Percentiles rank a stretch among this genome's conserved stretches.
Conservation (phyloP, 225 moss, liverwort and hornwort genomes). For the Bryum argenteum region DNA sequence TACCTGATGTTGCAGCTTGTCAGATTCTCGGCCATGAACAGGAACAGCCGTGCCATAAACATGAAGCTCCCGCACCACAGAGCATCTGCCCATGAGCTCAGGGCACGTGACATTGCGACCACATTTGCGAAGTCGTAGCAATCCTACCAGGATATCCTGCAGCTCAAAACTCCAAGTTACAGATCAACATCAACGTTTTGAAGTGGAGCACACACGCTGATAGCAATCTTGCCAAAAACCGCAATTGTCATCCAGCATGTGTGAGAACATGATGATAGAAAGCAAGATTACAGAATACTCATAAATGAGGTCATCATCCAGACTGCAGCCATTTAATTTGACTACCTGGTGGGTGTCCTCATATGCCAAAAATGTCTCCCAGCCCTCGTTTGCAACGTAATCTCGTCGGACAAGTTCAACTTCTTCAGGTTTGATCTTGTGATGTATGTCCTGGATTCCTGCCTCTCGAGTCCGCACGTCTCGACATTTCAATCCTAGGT, state of each 20-base stretch:
- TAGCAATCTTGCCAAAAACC: background rate
- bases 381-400: slow-evolving; percentile 95
- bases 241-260: background rate
- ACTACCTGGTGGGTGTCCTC: slow-evolving; percentile 92
- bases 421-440: slow-evolving; percentile 96
- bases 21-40: slow-evolving; percentile 91
- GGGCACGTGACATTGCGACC: slow-evolving; percentile 86
- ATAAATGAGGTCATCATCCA: slow-evolving; percentile 1
- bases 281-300: background rate
- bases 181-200: slow-evolving; percentile 7
- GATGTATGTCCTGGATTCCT: slow-evolving; percentile 99
- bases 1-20: slow-evolving; percentile 99
- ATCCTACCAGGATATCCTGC: slow-evolving; percentile 96
- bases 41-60: slow-evolving; percentile 98
- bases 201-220: background rate
- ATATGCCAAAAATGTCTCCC: slow-evolving; percentile 96
- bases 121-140: slow-evolving; percentile 88
- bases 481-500: slow-evolving; percentile 94
- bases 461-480: slow-evolving; percentile 99
- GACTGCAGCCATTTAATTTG: background rate
- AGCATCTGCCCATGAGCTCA: slow-evolving; percentile 88
- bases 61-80: slow-evolving; percentile 97
- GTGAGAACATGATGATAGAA: background rate
- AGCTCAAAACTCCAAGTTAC: slow-evolving; percentile 14
- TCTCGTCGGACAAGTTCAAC: slow-evolving; percentile 99